Base-by-base conservation (phyloP, 768 basidiomycete genomes). In the Collybia sordida region DNA sequence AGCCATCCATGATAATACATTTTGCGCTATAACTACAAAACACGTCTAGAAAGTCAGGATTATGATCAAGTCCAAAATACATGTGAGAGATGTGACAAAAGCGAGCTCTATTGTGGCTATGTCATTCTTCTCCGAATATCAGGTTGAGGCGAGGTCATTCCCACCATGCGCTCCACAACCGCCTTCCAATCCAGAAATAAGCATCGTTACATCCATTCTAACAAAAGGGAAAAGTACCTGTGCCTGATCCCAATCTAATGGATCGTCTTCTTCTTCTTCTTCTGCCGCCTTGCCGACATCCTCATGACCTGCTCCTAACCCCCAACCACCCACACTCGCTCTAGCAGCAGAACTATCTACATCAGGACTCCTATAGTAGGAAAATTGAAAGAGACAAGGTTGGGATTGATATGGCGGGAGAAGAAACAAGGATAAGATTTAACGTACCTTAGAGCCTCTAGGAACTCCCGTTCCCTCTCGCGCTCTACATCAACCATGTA, bases 241-340 rank as follows among this genome's bases (percentile, higher is more conserved):
- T 35, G 80, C 81, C 61, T 87, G 79, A 57, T 86, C 86, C 83
- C 82, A 86, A 51, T 86, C 82, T 58, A 81, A 62, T 8, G 71
- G 62, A 43, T 82, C 83, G 19, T 86, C 85, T 6, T 86, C 83
- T 28, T 86, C 85, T 4, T 85, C 85, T 2, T 79, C 83, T 17
- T 80, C 81, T 18, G 66, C 69, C 18, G 70, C 67, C 58, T 72
- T 79, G 14, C 56, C 65, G 18, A 57, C 62, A 43, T 80, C 82
- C 47, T 80, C 79, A 51, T 80, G 73, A 22, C 81, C 80, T 4
- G 71, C 78, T 6, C 85, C 88, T 2, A 89, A 69, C 2, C 86
- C 88, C 88, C 88, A 90, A 12, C 88, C 88, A 11, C 86, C 85
- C n/a, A 78, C 72, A 53, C 80, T 83, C 14, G 74, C 77, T 34